Conservation (phyloP, 352 stramenopile species). For the Peronospora belbahrii region DNA sequence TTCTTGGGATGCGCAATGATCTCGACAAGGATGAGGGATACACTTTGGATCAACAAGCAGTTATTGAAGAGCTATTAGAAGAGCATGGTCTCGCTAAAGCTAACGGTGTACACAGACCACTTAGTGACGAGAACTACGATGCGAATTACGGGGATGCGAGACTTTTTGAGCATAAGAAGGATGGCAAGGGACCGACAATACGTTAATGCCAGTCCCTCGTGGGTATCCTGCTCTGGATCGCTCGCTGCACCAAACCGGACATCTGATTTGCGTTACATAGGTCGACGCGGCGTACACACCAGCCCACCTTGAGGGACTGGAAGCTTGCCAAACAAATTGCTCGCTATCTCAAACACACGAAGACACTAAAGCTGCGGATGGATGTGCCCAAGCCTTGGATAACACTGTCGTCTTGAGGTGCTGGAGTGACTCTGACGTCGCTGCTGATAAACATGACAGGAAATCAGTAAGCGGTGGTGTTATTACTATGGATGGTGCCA, state of each 20-base stretch:
- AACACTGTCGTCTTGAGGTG: neutral
- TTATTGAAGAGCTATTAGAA: constrained; percentile 17
- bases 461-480: neutral
- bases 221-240: constrained; percentile 22
- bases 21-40: constrained; percentile 6
- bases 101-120: constrained; percentile 9
- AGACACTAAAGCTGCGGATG: neutral
- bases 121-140: neutral
- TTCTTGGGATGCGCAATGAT: constrained; percentile 25
- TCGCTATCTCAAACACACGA: neutral
- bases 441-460: neutral
- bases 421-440: constrained; percentile 1
- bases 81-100: constrained; percentile 13
- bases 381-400: neutral
- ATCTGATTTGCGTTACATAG: neutral
- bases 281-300: neutral
- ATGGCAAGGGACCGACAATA: constrained; percentile 3
- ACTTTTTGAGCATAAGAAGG: too few relatives aligned
- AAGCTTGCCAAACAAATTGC: neutral
- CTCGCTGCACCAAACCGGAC: constrained; percentile 12
- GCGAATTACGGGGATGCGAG: neutral
- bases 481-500: neutral
- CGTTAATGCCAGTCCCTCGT: constrained; percentile 27
- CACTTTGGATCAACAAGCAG: constrained; percentile 12
- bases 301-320: neutral